phyloP scores from a whole-genome alignment of 1,284 basidiomycete species.

The Microbotryomycetes sp. region DNA sequence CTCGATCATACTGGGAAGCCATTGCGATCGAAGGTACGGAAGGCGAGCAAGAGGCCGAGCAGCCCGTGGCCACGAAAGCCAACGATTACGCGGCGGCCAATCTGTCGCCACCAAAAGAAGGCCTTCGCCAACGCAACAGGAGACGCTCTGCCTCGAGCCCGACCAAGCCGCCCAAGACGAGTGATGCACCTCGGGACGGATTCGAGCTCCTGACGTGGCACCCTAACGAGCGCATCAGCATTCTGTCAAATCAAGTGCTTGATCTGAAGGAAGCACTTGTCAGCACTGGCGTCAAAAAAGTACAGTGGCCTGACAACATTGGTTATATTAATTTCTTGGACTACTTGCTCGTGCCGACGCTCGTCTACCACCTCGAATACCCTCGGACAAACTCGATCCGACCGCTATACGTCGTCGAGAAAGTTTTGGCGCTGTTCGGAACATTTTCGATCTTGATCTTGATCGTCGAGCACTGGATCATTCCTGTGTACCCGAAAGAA shows the following conservation, averaged over 20 bases:
- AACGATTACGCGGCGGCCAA: background rate
- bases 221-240: slow-evolving; percentile 58
- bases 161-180: background rate
- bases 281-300: slow-evolving; percentile 52
- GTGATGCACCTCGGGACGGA: background rate
- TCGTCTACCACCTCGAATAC: slow-evolving; percentile 95
- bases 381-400: slow-evolving; percentile 80
- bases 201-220: slow-evolving; percentile 58
- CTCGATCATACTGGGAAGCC: slow-evolving; percentile 12
- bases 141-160: background rate
- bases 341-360: slow-evolving; percentile 82
- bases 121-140: background rate
- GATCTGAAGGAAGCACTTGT: slow-evolving; percentile 70
- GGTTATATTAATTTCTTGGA: slow-evolving; percentile 74
- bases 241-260: slow-evolving; percentile 66
- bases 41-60: background rate
- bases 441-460: slow-evolving; percentile 78
- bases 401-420: slow-evolving; percentile 86
- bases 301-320: slow-evolving; percentile 81
- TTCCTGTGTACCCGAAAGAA: slow-evolving; percentile 51
- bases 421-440: slow-evolving; percentile 88
- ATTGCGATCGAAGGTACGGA: slow-evolving; percentile 34
- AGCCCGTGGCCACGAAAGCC: background rate
- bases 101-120: background rate
- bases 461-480: slow-evolving; percentile 87